Evolutionary conservation across 2,329 filamentous ascomycete species (phyloP), one percentile per base, ranked within the genome.

Genomic region (Penicillium hordei): DNA sequence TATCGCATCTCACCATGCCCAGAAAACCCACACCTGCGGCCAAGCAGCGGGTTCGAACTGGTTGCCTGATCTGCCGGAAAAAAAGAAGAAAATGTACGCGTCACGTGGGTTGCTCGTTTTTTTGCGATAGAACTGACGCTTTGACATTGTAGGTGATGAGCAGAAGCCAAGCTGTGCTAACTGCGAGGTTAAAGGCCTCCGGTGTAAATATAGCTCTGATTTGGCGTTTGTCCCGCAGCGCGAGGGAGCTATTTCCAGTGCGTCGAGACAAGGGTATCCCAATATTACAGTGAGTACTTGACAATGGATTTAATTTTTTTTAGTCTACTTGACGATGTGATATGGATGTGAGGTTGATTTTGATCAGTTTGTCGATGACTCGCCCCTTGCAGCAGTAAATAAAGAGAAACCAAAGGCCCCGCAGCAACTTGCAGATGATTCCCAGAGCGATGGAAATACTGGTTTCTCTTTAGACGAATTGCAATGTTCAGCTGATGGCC

Each of bases 41-140:
- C 15, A 68, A 68, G 54, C 65, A 68, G 52, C 60, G 66, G 39
- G 66, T 68, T n/a, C 52, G 65, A 23, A 68, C 66, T 21, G 66
- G 66, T 15, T 68, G 66, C 55, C 50, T 65, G 38, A 68, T 64
- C 1, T 68, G 66, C 55, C 65, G 66, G 13, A 65, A 64, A 43
- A 61, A 65, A 29, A 55, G 66, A 44, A 60, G 66, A 52, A 68
- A 68, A 66, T 68, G 66, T 68, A 59, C 19, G 59, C 51, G 52
- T 42, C 39, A 52, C 33, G 31, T 33, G 31, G 31, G 5, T 33
- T 6, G 12, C 31, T 13, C 13, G 2, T 23, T 23, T 23, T 23
- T 29, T 31, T 13, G 1, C 31, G 12, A 29, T 13, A 17, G n/a
- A 50, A 29, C 45, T 55, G 13, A 55, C 38, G 12, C 2, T 27